phyloP scores from a whole-genome alignment of 345 rosid species.

The Melaleuca alternifolia region DNA sequence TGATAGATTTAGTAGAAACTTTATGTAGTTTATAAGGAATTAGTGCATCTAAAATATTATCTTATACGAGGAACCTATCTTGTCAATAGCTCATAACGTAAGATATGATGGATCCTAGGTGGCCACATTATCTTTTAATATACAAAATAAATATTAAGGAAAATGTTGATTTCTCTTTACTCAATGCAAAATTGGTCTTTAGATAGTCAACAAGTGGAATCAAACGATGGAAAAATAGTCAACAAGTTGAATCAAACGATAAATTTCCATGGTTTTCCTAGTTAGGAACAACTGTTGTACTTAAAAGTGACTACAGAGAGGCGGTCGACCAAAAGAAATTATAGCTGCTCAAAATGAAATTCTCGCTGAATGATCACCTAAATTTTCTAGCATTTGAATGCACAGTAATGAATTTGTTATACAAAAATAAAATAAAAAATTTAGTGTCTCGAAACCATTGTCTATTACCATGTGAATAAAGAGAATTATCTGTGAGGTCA shows the following conservation, averaged over 20 bases:
- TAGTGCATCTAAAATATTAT: not conserved
- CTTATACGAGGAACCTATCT: no score
- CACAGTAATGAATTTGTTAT: no score
- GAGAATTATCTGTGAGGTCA: no score
- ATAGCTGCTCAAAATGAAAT: no score
- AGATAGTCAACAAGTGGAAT: not conserved
- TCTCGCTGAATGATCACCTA: no score
- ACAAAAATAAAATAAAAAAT: no score
- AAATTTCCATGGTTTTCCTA: not conserved
- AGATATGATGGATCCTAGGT: no score
- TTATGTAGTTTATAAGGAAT: not conserved
- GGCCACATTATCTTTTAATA: not conserved
- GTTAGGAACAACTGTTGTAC: not conserved
- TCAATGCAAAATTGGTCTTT: not conserved
- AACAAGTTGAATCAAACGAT: not conserved
- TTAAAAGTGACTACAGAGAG: not conserved
- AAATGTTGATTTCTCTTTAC: not conserved
- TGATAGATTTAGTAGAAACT: not conserved
- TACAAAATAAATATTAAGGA: not conserved
- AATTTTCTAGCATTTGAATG: no score
- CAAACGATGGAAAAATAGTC: not conserved
- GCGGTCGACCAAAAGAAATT: no score
- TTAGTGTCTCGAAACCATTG: no score
- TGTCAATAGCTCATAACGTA: no score
- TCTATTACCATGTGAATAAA: no score